These are phyloP conservation scores for Linanthus parryae DNA, from an alignment of 148 eudicot genomes.

Conservation along the genomic window DNA sequence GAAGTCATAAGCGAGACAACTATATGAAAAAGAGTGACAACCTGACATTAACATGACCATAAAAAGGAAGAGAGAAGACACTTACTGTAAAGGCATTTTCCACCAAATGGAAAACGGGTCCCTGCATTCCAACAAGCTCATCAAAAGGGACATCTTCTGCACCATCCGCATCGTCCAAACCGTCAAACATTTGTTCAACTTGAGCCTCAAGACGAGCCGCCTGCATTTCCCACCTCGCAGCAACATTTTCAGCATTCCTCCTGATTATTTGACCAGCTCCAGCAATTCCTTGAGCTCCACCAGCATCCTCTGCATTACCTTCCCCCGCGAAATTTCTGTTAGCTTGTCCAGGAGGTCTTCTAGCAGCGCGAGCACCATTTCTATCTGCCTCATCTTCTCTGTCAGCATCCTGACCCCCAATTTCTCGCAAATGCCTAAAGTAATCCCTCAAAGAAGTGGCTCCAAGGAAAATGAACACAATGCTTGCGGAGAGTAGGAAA, in stretches of 20 bases:
- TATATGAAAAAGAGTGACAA: too few species aligned
- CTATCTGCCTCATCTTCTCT: conserved; percentile 91
- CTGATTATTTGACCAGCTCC: conserved; percentile 86
- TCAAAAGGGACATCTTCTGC: conserved; percentile 99
- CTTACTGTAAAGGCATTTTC: conserved; percentile 94
- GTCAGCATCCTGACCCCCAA: conserved; percentile 85
- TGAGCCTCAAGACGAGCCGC: conserved; percentile 99
- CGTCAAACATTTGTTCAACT: conserved; percentile 98
- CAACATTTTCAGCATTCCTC: conserved; percentile 93
- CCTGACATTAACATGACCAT: too few species aligned
- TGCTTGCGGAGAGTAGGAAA: conserved; percentile 91
- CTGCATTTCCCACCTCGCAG: conserved; percentile 97
- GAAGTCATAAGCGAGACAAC: too few species aligned
- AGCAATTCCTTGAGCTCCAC: conserved; percentile 76
- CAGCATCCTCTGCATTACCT: conserved; percentile 78
- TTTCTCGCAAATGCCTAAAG: conserved; percentile 81
- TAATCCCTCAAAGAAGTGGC: conserved; percentile 96
- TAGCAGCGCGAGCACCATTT: conserved; percentile 85
- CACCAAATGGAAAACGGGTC: conserved; percentile 94
- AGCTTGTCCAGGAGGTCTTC: conserved; percentile 64
- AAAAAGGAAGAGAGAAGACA: conserved; percentile 1
- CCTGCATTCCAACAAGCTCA: conserved; percentile 99
- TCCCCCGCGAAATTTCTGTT: conserved; percentile 68
- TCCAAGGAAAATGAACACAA: conserved; percentile 88
- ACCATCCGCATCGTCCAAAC: conserved; percentile 95